phyloP scores from a whole-genome alignment of 1,284 basidiomycete genomes.

The Leccinum colubrinum region DNA sequence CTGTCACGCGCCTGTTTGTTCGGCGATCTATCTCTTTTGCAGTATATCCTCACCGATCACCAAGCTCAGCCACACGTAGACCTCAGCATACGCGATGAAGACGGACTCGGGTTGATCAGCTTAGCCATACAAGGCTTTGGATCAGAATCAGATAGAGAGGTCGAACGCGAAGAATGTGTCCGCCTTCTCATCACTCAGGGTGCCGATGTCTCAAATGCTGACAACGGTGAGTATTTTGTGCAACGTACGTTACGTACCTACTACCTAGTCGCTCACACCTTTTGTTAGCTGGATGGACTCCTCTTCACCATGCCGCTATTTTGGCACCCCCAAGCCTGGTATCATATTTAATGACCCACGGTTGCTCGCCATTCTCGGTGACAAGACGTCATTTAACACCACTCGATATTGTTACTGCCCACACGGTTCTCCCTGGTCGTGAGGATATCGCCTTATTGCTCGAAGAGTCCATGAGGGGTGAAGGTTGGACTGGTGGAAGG shows the following conservation, averaged over 20 bases:
- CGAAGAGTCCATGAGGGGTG: constrained; percentile 77
- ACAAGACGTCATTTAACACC: constrained; percentile 80
- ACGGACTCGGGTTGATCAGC: constrained; percentile 78
- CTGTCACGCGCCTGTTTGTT: constrained; percentile 72
- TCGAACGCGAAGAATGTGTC: constrained; percentile 87
- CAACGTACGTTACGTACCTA: not conserved
- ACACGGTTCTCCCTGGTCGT: constrained; percentile 74
- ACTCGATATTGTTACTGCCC: constrained; percentile 82
- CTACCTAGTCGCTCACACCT: constrained; percentile 6
- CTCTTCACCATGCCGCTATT: constrained; percentile 91
- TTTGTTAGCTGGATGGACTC: constrained; percentile 83
- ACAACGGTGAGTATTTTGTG: constrained; percentile 53
- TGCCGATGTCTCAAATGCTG: constrained; percentile 62
- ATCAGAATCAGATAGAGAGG: constrained; percentile 74
- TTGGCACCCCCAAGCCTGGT: constrained; percentile 89
- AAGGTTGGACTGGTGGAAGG: constrained; percentile 68
- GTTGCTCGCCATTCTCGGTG: constrained; percentile 75
- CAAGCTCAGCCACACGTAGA: constrained; percentile 70
- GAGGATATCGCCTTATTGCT: constrained; percentile 79
- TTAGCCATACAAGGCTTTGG: constrained; percentile 84
- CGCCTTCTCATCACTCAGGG: constrained; percentile 78
- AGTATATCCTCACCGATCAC: constrained; percentile 69
- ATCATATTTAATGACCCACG: constrained; percentile 90
- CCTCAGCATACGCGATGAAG: constrained; percentile 73
- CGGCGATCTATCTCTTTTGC: constrained; percentile 67